These are phyloP conservation scores for Coemansia sp. DNA, from an alignment of 192 early-diverging fungal species.

Conservation along the genomic window DNA sequence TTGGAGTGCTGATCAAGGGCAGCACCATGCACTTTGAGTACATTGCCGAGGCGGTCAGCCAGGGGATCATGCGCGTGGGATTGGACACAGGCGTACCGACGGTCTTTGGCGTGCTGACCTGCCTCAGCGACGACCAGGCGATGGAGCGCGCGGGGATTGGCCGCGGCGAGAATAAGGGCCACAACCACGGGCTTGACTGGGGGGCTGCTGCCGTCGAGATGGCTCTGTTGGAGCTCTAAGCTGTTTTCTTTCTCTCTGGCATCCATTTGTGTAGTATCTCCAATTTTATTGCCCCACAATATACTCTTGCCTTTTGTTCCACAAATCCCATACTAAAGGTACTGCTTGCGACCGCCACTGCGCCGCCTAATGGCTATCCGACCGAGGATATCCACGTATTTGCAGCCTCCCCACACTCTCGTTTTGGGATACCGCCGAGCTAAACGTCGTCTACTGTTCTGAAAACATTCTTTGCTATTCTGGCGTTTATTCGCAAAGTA, in stretches of 20 bases:
- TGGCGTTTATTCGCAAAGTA: too few species aligned
- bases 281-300: neutral
- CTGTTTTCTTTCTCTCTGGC: neutral
- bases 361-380: too few species aligned
- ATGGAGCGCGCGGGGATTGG: constrained; percentile 74
- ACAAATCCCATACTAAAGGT: too few species aligned
- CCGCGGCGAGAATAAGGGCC: constrained; percentile 58
- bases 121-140: constrained; percentile 92
- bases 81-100: constrained; percentile 84
- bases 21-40: constrained; percentile 99
- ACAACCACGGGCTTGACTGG: constrained; percentile 98
- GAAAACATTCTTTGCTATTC: too few species aligned
- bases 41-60: constrained; percentile 90
- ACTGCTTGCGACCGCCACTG: too few species aligned
- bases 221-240: constrained; percentile 65
- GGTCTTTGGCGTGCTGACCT: constrained; percentile 96
- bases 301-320: too few species aligned
- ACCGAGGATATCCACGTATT: too few species aligned
- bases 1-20: constrained; percentile 99
- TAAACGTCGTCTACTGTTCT: too few species aligned
- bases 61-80: constrained; percentile 95
- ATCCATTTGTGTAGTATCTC: neutral
- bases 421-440: too few species aligned
- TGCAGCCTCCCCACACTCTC: too few species aligned
- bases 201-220: constrained; percentile 94